Evolutionary conservation across 2,329 filamentous ascomycete species (phyloP), one percentile per base, ranked within the genome.

Genomic region (Claviceps digitariae): DNA sequence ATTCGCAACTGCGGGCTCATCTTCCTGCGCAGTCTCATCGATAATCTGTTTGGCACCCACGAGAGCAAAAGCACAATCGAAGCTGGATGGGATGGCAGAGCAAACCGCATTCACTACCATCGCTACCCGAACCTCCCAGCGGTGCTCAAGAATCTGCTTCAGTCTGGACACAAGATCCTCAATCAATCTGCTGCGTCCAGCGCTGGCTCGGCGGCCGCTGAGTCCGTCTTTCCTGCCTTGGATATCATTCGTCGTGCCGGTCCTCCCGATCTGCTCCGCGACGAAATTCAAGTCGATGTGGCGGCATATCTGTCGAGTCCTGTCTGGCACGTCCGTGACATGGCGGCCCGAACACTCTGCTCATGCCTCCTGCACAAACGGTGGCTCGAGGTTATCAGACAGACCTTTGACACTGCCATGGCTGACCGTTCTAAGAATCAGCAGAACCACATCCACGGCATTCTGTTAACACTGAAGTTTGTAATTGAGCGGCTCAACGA

Each of bases 1-100:
- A 90, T 98, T 54, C 84, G 90, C 1, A 98, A 98, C 66, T 96
- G 90, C 59, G 90, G 90, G 2, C 71, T 97, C 36, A 86, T 97
- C 70, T 79, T 98, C 7, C 83, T 97, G 58, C 82, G 91, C 52
- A 88, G 89, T 57, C 74, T 96, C 5, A 86, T 95, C 51, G 87
- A 93, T 63, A 79, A 80, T 57, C 72, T 94, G 1, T 81, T 93
- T 29, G 87, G 87, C 17, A 87, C 83, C 0, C 83, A 81, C 52
- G 84, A 89, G 67, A 88, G 73, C 72, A 90, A 84, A 63, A 60
- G 69, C 4, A 72, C 69, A 48, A 82, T 76, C 61, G 84, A 76
- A 65, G 76, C 70, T 50, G 79, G 81, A 2, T 83, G 81, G 79
- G 79, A 83, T 56, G 81, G 82, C 2, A 75, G 76, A 57, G 79